phyloP scores from a whole-genome alignment of 176 grass and related monocot species.

The Tillandsia leiboldiana region DNA sequence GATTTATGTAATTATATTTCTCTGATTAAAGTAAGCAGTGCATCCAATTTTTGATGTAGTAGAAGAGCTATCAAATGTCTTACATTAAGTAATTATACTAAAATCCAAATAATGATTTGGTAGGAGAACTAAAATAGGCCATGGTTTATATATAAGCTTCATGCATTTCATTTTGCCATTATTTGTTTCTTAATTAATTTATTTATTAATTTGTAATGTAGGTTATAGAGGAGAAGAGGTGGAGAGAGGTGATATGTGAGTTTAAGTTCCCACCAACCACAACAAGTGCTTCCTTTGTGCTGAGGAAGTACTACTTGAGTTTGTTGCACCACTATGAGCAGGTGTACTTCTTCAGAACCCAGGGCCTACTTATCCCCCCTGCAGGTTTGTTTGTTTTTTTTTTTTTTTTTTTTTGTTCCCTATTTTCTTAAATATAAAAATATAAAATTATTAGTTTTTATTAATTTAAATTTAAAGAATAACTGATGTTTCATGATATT shows the following conservation, averaged over 20 bases:
- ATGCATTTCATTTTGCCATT: not conserved
- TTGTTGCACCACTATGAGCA: slow-evolving; percentile 50
- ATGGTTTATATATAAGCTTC: not conserved
- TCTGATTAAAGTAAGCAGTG: too few relatives aligned
- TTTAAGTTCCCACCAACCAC: slow-evolving; percentile 43
- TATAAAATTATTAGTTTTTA: too few relatives aligned
- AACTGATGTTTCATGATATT: too few relatives aligned
- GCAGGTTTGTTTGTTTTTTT: slow-evolving; percentile 18
- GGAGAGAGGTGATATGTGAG: slow-evolving; percentile 40
- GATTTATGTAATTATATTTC: too few relatives aligned
- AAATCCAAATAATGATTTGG: not conserved
- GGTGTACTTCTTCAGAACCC: slow-evolving; percentile 40
- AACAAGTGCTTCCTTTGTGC: slow-evolving; percentile 47
- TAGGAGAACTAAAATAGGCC: not conserved
- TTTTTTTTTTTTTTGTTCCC: too few relatives aligned
- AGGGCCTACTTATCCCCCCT: slow-evolving; percentile 31
- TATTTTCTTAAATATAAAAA: too few relatives aligned
- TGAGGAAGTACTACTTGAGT: slow-evolving; percentile 48
- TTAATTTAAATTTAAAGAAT: too few relatives aligned
- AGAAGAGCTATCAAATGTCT: too few relatives aligned
- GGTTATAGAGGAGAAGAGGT: slow-evolving; percentile 49
- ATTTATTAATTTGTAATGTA: slow-evolving; percentile 1
- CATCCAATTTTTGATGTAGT: too few relatives aligned
- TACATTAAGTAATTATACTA: not conserved
- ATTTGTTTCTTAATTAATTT: not conserved